Conservation (phyloP, 2,329 filamentous ascomycete species). For the Coniochaeta prunicola region DNA sequence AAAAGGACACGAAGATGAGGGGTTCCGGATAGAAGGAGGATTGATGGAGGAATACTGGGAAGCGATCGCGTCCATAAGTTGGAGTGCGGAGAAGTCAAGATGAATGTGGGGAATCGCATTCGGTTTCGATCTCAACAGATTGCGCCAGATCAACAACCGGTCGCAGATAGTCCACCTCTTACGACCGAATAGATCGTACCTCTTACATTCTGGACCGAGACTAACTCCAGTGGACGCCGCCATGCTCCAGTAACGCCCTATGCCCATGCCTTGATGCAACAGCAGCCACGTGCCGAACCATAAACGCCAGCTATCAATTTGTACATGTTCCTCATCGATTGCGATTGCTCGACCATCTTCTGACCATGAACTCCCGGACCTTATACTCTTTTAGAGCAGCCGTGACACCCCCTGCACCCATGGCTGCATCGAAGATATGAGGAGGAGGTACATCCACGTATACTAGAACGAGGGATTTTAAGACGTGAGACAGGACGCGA, state of each 20-base stretch:
- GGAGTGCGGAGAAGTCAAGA: background rate
- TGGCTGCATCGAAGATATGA: constrained; percentile 21
- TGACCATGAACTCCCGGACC: constrained; percentile 21
- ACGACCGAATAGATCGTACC: background rate
- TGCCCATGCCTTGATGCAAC: background rate
- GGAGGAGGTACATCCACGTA: constrained; percentile 88
- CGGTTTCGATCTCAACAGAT: background rate
- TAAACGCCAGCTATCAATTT: background rate
- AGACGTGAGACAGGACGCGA: constrained; percentile 79
- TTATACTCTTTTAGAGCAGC: constrained; percentile 18
- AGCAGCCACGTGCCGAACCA: background rate
- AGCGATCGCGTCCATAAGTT: background rate
- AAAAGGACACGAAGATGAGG: background rate
- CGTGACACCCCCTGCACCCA: constrained; percentile 13
- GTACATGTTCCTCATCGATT: constrained; percentile 14
- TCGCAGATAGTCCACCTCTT: background rate
- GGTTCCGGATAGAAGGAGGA: background rate
- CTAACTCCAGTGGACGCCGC: background rate
- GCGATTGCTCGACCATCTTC: constrained; percentile 21
- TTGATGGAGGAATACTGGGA: background rate
- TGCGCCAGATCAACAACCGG: background rate
- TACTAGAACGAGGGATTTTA: constrained; percentile 80
- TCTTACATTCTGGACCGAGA: background rate
- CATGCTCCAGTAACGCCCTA: background rate
- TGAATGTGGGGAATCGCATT: background rate